A percentile compares a stretch with the other conserved stretches of the same genome.
Evolutionary conservation across 1,139 yeast species (phyloP).

Genomic region (Candida smagusa): DNA sequence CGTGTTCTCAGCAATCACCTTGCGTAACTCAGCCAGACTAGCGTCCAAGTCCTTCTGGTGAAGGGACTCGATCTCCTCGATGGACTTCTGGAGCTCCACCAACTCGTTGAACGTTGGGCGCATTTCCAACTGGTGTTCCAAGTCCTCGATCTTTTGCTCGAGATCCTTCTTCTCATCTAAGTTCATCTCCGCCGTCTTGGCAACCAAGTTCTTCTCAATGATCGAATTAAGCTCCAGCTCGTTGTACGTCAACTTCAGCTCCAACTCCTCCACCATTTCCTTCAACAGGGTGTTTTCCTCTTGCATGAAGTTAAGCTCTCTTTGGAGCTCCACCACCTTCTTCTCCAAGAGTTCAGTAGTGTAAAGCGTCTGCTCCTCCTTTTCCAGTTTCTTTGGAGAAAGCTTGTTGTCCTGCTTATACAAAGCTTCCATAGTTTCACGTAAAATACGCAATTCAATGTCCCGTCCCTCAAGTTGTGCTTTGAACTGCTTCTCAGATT

Average conservation of each 20-base stretch:
- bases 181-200: conserved; percentile 9
- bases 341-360: conserved; percentile 34
- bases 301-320: conserved; percentile 40
- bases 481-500: conserved; percentile 11
- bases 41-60: conserved; percentile 31
- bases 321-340: conserved; percentile 49
- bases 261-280: conserved; percentile 8
- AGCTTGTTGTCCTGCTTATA: conserved; percentile 5
- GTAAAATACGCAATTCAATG: conserved; percentile 13
- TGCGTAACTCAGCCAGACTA: conserved; percentile 26
- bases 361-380: conserved; percentile 7
- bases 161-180: conserved; percentile 10
- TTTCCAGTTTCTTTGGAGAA: conserved; percentile 4
- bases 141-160: conserved; percentile 19
- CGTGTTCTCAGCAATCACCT: conserved; percentile 18
- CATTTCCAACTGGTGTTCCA: conserved; percentile 23
- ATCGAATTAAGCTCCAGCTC: conserved; percentile 13
- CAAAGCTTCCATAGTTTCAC: conserved; percentile 11
- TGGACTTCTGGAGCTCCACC: conserved; percentile 21
- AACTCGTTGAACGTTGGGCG: conserved; percentile 24
- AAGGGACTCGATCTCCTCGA: conserved; percentile 23
- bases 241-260: conserved; percentile 10
- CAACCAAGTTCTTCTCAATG: conserved; percentile 13
- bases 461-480: conserved; percentile 16
- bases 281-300: conserved; percentile 10